These are phyloP conservation scores for Salisapilia sapeloensis DNA, from an alignment of 352 stramenopile genomes.

Conservation along the genomic window DNA sequence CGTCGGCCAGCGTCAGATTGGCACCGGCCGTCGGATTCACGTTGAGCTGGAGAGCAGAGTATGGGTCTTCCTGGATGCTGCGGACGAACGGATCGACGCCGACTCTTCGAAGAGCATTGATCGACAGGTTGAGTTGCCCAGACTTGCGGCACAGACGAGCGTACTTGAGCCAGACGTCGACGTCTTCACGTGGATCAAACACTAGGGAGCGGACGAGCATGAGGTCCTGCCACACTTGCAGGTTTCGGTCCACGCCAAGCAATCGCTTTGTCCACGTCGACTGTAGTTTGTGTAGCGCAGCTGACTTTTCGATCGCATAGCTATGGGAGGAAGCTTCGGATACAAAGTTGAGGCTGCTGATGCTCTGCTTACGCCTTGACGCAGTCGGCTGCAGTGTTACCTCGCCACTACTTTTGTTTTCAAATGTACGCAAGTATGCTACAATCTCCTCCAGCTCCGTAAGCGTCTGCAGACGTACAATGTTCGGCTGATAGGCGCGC, in stretches of 20 bases:
- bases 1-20: slow-evolving; percentile 35
- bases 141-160: slow-evolving; percentile 84
- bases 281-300: slow-evolving; percentile 55
- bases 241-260: slow-evolving; percentile 89
- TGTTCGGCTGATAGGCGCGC: slow-evolving; percentile 90
- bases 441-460: slow-evolving; percentile 91
- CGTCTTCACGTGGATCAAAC: slow-evolving; percentile 77
- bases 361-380: slow-evolving; percentile 48
- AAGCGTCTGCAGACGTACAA: slow-evolving; percentile 96
- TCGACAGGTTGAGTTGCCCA: slow-evolving; percentile 73
- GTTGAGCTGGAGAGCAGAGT: slow-evolving; percentile 49
- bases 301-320: slow-evolving; percentile 57
- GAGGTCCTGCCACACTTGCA: slow-evolving; percentile 89
- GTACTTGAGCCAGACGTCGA: slow-evolving; percentile 91
- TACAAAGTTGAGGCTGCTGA: slow-evolving; percentile 67
- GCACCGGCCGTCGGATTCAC: slow-evolving; percentile 26
- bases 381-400: slow-evolving; percentile 38
- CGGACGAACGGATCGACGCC: slow-evolving; percentile 65
- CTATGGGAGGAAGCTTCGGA: slow-evolving; percentile 53
- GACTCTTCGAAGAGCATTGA: slow-evolving; percentile 65
- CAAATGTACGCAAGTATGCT: slow-evolving; percentile 62
- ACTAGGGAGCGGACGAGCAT: slow-evolving; percentile 91
- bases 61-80: slow-evolving; percentile 52
- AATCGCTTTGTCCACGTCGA: slow-evolving; percentile 79
- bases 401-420: slow-evolving; percentile 64